Evolutionary conservation across 2,329 filamentous ascomycete genomes (phyloP), one percentile per base, ranked within the genome.

Genomic region (Fusarium graminum): DNA sequence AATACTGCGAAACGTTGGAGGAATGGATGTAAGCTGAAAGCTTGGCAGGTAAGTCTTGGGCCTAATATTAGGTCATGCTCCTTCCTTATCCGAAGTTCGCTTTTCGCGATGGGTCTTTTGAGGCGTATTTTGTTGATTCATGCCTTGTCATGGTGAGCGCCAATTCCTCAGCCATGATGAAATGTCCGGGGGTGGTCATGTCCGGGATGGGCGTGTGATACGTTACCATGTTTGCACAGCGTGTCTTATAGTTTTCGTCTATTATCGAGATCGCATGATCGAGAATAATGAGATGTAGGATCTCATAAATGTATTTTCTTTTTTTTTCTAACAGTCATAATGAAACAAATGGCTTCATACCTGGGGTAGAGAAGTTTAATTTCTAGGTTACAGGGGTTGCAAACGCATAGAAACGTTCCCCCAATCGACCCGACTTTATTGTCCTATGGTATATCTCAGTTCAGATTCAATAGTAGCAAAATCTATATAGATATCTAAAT

Each of bases 321-420:
- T 34, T 34, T 34, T 34, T 34, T 34, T 16, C n/a, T 14, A 34
- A 16, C 7, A 16, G 6, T 16, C 9, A 4, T 34, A 34, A 42
- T 41, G 28, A 40, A 45, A 63, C 32, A 34, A 19, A 34, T 63
- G 34, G 59, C 19, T 43, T 39, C 17, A 40, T 28, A 25, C 40
- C 25, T 63, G 44, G n/a, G 32, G 39, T 32, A 29, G 32, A 12
- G 43, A 46, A 43, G 52, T 64, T 59, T 47, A 52, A 44, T 59
- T 22, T 22, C 22, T 22, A 22, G 22, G 4, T 22, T 22, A 6
- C 22, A 22, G 22, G 22, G 22, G 22, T 22, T 22, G 22, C 22
- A 22, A 22, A 22, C 22, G 22, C 6, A 22, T 22, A 22, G 22
- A 22, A 22, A 22, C 22, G 22, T 22, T 22, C 6, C 22, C 22